Base-by-base conservation (phyloP, 345 rosid genomes). In the Pseudoturritis turrita region DNA sequence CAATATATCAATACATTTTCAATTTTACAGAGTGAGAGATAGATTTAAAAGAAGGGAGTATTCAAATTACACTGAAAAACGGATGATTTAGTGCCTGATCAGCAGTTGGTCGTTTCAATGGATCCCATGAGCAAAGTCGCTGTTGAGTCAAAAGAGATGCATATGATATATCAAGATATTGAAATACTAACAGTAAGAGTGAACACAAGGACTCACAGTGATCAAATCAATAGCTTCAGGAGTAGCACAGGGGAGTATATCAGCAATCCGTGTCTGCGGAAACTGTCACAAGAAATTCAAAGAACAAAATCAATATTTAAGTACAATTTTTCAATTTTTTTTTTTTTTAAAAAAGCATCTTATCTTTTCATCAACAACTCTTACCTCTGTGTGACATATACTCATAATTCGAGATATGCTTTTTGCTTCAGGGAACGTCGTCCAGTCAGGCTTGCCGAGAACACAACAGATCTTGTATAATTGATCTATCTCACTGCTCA, bases 51-150 rank as follows among this genome's bases (percentile, higher is more conserved):
- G 65, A 47, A 13, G 43, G 21, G 12, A 31, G 18, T n/a, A 1
- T 11, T 33, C 33, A 60, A 31, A 19, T 84, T 89, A 93, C 98
- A 81, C 78, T 85, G 80, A 93, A 90, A 82, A 93, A 93, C 7
- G 98, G 95, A 86, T 93, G 98, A 57, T 84, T 84, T 68, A 90
- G 79, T 2, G 95, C 85, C 72, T 93, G 91, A 18, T 90, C 97
- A 10, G 97, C 96, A 58, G 92, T 86, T 82, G 97, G 98, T 85
- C 98, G 83, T 78, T 82, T 88, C 49, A 78, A 63, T 18, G 92
- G 98, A 75, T 90, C 92, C 98, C 98, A 93, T 2, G 94, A 89
- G 77, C 96, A 90, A 65, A 93, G 83, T 82, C 78, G 83, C 97
- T 93, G 69, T 57, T 51, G 41, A 62, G 5, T 53, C 73, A 61